phyloP scores from a whole-genome alignment of 352 stramenopile genomes.

The Globisporangium perplexum region DNA sequence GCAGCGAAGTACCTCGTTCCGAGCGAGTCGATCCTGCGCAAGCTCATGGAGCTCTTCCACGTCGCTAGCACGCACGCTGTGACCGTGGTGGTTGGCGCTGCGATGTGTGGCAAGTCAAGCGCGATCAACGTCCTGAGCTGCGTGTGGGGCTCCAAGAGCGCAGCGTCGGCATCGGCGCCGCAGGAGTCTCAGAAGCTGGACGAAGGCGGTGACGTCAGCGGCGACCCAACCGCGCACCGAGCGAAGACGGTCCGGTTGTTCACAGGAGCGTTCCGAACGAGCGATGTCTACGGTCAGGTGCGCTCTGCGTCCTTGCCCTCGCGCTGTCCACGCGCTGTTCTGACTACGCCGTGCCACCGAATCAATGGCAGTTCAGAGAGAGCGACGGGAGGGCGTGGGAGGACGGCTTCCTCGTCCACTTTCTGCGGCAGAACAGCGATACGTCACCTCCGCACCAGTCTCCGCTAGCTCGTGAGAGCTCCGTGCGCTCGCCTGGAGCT shows the following conservation, averaged over 20 bases:
- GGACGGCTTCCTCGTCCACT: constrained; percentile 52
- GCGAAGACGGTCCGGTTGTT: constrained; percentile 35
- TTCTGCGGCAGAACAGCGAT: constrained; percentile 44
- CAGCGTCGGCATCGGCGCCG: neutral
- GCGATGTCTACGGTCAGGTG: constrained; percentile 45
- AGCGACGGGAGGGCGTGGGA: constrained; percentile 32
- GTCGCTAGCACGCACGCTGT: constrained; percentile 29
- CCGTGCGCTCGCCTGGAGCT: neutral
- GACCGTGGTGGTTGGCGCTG: constrained; percentile 43
- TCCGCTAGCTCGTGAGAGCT: neutral
- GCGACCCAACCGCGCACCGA: constrained; percentile 3
- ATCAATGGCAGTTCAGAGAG: constrained; percentile 25
- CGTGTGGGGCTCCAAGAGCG: constrained; percentile 17
- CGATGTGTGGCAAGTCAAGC: constrained; percentile 54
- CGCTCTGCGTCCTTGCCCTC: neutral
- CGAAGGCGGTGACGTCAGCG: neutral
- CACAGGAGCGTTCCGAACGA: constrained; percentile 30
- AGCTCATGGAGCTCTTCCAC: constrained; percentile 57
- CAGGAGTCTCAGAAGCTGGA: neutral
- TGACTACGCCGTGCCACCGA: neutral
- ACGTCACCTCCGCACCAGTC: neutral
- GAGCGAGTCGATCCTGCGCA: constrained; percentile 43
- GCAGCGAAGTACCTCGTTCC: constrained; percentile 18
- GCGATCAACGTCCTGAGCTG: constrained; percentile 35
- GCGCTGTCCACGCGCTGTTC: neutral